phyloP scores from a whole-genome alignment of 208 protist genomes.

The Herpetomonas tarakana region DNA sequence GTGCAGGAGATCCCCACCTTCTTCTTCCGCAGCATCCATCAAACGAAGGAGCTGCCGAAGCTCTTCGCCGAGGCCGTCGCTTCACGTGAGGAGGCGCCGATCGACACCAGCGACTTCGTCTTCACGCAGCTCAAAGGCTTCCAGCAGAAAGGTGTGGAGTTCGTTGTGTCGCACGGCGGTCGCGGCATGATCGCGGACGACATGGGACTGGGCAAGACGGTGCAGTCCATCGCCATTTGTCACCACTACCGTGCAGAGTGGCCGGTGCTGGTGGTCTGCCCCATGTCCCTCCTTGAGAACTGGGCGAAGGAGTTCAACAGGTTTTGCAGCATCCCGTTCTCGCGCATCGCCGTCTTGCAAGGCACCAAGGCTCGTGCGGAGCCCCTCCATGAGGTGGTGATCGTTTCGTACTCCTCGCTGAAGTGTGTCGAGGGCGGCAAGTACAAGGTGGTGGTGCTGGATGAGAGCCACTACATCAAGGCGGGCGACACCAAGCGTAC shows the following conservation, averaged over 20 bases:
- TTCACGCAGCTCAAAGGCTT: constrained; percentile 73
- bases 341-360: constrained; percentile 72
- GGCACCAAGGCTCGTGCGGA: constrained; percentile 35
- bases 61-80: constrained; percentile 37
- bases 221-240: constrained; percentile 93
- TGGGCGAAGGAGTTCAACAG: constrained; percentile 91
- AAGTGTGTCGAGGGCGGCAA: constrained; percentile 51
- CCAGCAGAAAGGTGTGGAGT: constrained; percentile 78
- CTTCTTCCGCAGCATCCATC: constrained; percentile 72
- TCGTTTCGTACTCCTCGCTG: constrained; percentile 80
- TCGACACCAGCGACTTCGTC: constrained; percentile 62
- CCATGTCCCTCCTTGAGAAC: constrained; percentile 90
- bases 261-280: constrained; percentile 94
- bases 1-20: constrained; percentile 76
- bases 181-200: constrained; percentile 95
- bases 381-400: constrained; percentile 61
- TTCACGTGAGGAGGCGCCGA: constrained; percentile 15
- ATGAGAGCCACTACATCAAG: constrained; percentile 97
- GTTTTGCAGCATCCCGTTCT: constrained; percentile 78
- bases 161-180: constrained; percentile 70
- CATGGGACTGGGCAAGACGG: constrained; percentile 97
- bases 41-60: constrained; percentile 24
- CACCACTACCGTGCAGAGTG: constrained; percentile 92
- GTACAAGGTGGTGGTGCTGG: constrained; percentile 91
- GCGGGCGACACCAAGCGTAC: constrained; percentile 78